Conservation (phyloP, 1,139 yeast species). For the Blastobotrys raffinosifermentans region DNA sequence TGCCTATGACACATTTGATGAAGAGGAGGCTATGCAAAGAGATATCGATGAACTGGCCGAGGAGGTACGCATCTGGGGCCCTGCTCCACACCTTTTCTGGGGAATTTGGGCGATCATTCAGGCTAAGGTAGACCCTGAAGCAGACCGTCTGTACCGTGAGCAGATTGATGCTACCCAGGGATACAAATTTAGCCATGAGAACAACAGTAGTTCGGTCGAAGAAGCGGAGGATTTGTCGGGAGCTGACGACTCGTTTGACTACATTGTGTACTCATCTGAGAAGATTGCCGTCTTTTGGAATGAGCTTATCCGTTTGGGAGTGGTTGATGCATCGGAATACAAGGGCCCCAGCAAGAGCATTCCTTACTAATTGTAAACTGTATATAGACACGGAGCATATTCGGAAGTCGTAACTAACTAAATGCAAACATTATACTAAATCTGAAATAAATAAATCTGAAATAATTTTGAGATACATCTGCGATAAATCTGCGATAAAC, state of each 20-base stretch:
- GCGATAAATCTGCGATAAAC: no score
- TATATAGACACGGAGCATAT: no score
- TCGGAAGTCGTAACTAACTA: no score
- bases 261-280: conserved; percentile 66
- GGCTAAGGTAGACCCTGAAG: conserved; percentile 31
- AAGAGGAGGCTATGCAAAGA: conserved; percentile 39
- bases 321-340: conserved; percentile 34
- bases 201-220: neutral
- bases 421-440: no score
- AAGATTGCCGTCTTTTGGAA: conserved; percentile 70
- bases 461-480: neutral
- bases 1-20: conserved; percentile 31
- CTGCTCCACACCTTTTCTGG: conserved; percentile 78
- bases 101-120: conserved; percentile 88
- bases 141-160: conserved; percentile 22
- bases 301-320: conserved; percentile 61
- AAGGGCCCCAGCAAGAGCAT: conserved; percentile 22
- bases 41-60: conserved; percentile 57
- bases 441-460: neutral
- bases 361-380: no score
- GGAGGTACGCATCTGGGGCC: conserved; percentile 72
- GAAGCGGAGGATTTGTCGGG: conserved; percentile 24
- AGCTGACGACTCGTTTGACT: conserved; percentile 69
- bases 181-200: conserved; percentile 21
- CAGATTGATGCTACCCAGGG: conserved; percentile 23